Base-by-base conservation (phyloP, 257 asterid species). In the Solanum gracilifrons region DNA sequence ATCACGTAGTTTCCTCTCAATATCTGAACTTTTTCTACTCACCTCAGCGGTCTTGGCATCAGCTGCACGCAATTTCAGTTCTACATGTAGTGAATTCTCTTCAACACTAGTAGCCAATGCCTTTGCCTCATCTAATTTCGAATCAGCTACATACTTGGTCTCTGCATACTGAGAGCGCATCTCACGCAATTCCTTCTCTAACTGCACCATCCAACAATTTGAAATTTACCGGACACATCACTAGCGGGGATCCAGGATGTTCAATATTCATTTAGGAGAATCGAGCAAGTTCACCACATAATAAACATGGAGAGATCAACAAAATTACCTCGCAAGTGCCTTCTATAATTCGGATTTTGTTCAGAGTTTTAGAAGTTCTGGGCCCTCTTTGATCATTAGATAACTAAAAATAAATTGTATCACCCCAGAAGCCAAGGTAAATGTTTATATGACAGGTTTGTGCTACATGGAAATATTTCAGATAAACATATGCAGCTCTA, bases 11-110 rank as follows among this genome's bases (percentile, higher is more conserved):
- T 92, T 97, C 91, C 96, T 93, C 90, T 97, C 98, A 39, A 95
- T 84, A 88, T 97, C 99, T 48, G 98, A 92, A 91, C 93, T 92
- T 92, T 96, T 97, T 89, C 98, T 94, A 90, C 93, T 96, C 89
- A 94, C 93, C 89, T 96, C 99, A 60, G 99, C 99, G 90, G 94
- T 92, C 91, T 95, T 96, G 85, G 98, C 95, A 86, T 96, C 99
- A 85, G 97, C 98, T 37, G 98, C 95, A 86, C 89, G 97, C 89
- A 93, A 86, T 91, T 95, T 96, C 32, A 96, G 94, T 89, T 97
- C 99, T 58, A 96, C 95, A 94, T 95, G 98, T 94, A 96, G 85
- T 25, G 99, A 96, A 89, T 94, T 94, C 90, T 92, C 98, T 89
- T 94, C 98, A 87, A 95, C 90, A 76, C 95, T 94, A 77, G 96